Percentiles rank a stretch among this genome's conserved stretches.
phyloP scores from a whole-genome alignment of 2,329 filamentous ascomycete species.

The Fusarium sarcochroum region DNA sequence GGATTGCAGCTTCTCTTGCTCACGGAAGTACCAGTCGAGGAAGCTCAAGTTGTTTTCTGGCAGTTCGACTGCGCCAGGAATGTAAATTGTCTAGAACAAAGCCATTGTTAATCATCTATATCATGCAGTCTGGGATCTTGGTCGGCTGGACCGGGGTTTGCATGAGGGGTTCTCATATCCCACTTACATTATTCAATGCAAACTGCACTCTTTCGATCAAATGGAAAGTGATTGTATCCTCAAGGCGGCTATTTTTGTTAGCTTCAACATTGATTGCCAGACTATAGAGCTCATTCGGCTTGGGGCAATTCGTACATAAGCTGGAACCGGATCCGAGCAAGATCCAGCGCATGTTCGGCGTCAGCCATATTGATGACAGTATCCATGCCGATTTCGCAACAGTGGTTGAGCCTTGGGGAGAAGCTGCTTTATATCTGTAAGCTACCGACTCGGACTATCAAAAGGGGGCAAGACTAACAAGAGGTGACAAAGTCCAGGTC shows the following conservation, averaged over 20 bases:
- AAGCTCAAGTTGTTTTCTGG: conserved; percentile 82
- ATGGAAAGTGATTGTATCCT: conserved; percentile 98
- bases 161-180: conserved; percentile 17
- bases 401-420: conserved; percentile 9
- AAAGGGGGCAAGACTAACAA: neutral
- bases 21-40: conserved; percentile 92
- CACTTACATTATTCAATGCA: conserved; percentile 77
- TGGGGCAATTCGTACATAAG: conserved; percentile 76
- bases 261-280: conserved; percentile 1
- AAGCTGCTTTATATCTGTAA: neutral
- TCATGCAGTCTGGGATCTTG: conserved; percentile 21
- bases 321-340: conserved; percentile 93
- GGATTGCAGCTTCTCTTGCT: conserved; percentile 93
- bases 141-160: conserved; percentile 26
- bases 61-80: conserved; percentile 82
- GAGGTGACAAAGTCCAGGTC: neutral
- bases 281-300: neutral
- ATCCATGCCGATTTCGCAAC: conserved; percentile 75
- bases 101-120: conserved; percentile 26
- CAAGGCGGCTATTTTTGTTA: conserved; percentile 78
- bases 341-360: conserved; percentile 86
- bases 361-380: conserved; percentile 90
- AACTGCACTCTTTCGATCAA: conserved; percentile 99
- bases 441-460: neutral
- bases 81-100: conserved; percentile 78